A percentile compares a stretch with the other conserved stretches of the same genome.
phyloP scores from a whole-genome alignment of 176 grass and related monocot species.

The Phragmites australis region DNA sequence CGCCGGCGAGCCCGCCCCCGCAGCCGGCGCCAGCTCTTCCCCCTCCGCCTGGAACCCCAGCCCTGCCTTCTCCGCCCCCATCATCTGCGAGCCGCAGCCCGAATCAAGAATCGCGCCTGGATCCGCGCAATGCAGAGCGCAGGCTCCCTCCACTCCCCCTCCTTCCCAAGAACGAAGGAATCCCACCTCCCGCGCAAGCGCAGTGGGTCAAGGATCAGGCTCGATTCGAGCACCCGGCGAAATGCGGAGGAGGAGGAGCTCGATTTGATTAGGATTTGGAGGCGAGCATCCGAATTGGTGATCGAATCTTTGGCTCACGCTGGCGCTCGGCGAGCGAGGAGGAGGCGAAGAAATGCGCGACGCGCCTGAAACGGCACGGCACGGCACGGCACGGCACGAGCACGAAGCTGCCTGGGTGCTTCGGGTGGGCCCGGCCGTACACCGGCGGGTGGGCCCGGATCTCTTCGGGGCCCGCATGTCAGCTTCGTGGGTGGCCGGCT shows the following conservation, averaged over 20 bases:
- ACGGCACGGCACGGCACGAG: slow-evolving; percentile 1
- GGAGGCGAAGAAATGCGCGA: background rate
- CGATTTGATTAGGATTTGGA: background rate
- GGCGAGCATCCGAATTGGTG: background rate
- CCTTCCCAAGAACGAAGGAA: background rate
- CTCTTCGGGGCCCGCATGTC: background rate
- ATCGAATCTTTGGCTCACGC: background rate
- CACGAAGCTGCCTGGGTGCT: slow-evolving; percentile 37
- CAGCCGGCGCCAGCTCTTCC: slow-evolving; percentile 30
- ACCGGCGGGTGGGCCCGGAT: slow-evolving; percentile 22
- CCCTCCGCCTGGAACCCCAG: slow-evolving; percentile 51
- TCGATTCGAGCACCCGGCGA: background rate
- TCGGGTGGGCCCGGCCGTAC: slow-evolving; percentile 22
- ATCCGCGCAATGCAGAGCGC: background rate
- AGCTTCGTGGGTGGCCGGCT: background rate
- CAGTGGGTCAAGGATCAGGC: background rate
- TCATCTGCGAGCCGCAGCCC: slow-evolving; percentile 52
- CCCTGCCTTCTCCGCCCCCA: slow-evolving; percentile 61
- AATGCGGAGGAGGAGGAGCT: background rate
- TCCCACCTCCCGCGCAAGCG: background rate
- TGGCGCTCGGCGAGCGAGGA: slow-evolving; percentile 1
- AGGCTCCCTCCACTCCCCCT: background rate
- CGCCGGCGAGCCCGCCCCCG: slow-evolving; percentile 35
- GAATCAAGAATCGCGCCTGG: slow-evolving; percentile 10
- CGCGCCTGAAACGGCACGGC: background rate